Conservation (phyloP, 2,329 filamentous ascomycete species). For the Botrytis medusae region DNA sequence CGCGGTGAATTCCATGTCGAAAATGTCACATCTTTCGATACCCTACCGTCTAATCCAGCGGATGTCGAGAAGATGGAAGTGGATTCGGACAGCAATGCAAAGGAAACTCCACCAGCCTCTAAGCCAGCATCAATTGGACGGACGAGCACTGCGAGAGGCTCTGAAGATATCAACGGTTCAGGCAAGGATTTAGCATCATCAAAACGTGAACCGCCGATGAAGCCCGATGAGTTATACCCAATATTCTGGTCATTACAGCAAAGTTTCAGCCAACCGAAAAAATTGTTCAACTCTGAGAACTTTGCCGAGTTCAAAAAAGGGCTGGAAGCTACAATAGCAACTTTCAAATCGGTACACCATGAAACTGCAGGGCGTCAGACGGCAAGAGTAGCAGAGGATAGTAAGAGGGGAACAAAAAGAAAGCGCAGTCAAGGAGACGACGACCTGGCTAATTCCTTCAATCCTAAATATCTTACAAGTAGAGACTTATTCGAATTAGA, state of each 20-base stretch:
- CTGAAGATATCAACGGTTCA: conserved; percentile 39
- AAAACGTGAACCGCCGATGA: conserved; percentile 50
- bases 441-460: conserved; percentile 74
- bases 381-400: conserved; percentile 60
- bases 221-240: conserved; percentile 76
- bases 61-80: conserved; percentile 63
- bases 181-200: conserved; percentile 45
- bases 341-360: conserved; percentile 68
- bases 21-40: conserved; percentile 85
- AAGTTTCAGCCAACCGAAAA: conserved; percentile 86
- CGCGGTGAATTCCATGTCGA: conserved; percentile 94
- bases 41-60: conserved; percentile 44
- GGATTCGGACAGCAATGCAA: conserved; percentile 48
- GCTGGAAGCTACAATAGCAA: conserved; percentile 62
- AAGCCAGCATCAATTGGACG: conserved; percentile 22
- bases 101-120: conserved; percentile 32
- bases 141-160: conserved; percentile 31
- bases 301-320: conserved; percentile 66
- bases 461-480: conserved; percentile 98
- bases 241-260: conserved; percentile 93
- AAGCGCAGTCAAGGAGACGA: conserved; percentile 63
- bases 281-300: conserved; percentile 69
- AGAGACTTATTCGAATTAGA: conserved; percentile 94
- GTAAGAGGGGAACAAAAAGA: conserved; percentile 65
- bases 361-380: conserved; percentile 48